Evolutionary conservation across 192 early-diverging fungal genomes (phyloP).

Genomic region (Coemansia sp.): DNA sequence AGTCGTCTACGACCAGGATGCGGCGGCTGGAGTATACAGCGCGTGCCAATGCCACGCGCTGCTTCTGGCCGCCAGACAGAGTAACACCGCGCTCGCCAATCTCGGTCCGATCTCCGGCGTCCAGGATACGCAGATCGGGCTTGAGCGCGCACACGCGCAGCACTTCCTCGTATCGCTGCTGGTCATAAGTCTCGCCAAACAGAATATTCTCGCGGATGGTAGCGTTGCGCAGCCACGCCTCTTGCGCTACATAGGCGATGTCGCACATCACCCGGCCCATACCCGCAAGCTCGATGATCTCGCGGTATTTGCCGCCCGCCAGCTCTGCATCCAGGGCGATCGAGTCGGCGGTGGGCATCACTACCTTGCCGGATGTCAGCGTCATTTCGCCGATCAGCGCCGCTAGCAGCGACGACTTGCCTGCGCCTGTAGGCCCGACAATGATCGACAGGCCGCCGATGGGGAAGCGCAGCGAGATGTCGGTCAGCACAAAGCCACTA

Average conservation of each 20-base stretch:
- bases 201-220: conserved; percentile 86
- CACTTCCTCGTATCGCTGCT: conserved; percentile 76
- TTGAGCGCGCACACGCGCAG: conserved; percentile 84
- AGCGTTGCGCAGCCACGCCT: conserved; percentile 73
- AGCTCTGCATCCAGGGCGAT: not conserved
- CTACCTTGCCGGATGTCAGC: conserved; percentile 14
- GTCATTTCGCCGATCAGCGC: conserved; percentile 79
- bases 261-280: conserved; percentile 37
- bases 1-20: conserved; percentile 87
- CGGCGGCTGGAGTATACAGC: conserved; percentile 77
- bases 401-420: conserved; percentile 76
- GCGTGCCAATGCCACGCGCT: conserved; percentile 83
- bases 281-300: conserved; percentile 5
- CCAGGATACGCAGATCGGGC: conserved; percentile 82
- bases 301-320: not conserved
- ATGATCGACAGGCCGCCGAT: conserved; percentile 67
- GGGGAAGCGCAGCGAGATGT: conserved; percentile 67
- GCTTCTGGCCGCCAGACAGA: conserved; percentile 87
- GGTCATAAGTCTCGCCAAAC: conserved; percentile 79
- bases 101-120: conserved; percentile 90
- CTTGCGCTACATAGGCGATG: conserved; percentile 90
- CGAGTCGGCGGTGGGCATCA: conserved; percentile 14
- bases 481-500: conserved; percentile 58
- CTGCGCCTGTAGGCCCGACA: conserved; percentile 84
- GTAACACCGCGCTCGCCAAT: conserved; percentile 91